These are phyloP conservation scores for Chlamydomonas asymmetrica DNA, from an alignment of 139 green algal genomes.

Conservation along the genomic window DNA sequence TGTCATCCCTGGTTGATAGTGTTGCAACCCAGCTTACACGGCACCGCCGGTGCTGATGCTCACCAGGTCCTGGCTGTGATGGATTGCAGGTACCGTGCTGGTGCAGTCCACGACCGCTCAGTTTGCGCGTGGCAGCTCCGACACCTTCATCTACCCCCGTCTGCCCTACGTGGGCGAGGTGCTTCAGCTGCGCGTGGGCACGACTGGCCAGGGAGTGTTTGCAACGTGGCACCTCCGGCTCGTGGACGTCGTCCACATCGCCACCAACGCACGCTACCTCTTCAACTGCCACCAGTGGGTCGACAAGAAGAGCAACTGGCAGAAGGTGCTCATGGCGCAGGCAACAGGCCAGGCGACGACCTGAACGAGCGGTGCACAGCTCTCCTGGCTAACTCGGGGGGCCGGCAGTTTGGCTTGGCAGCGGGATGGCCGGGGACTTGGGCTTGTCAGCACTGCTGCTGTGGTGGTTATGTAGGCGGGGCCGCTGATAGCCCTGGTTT, in stretches of 20 bases:
- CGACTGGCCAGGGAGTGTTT: conserved; percentile 57
- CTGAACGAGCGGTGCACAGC: no score
- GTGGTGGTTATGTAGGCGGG: no score
- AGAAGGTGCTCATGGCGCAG: conserved; percentile 46
- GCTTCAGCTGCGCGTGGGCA: conserved; percentile 54
- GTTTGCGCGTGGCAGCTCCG: conserved; percentile 49
- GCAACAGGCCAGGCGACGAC: no score
- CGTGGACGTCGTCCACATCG: conserved; percentile 62
- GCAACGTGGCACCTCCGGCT: conserved; percentile 66
- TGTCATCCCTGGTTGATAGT: not conserved
- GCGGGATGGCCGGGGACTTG: no score
- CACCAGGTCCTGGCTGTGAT: no score
- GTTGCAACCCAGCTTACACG: no score
- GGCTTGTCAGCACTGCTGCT: no score
- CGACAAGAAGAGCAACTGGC: conserved; percentile 52
- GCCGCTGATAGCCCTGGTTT: no score
- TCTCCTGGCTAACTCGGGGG: no score
- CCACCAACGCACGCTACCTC: conserved; percentile 42
- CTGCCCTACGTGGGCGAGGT: conserved; percentile 60
- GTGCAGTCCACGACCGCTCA: conserved; percentile 11
- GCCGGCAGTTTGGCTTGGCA: no score
- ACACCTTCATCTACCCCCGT: conserved; percentile 62
- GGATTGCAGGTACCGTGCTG: conserved; percentile 46
- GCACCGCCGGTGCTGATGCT: no score
- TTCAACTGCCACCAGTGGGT: conserved; percentile 69